A percentile compares a stretch with the other conserved stretches of the same genome.
These are phyloP conservation scores for Sphaceloma murrayae DNA, from an alignment of 2,329 filamentous ascomycete genomes.

Conservation along the genomic window DNA sequence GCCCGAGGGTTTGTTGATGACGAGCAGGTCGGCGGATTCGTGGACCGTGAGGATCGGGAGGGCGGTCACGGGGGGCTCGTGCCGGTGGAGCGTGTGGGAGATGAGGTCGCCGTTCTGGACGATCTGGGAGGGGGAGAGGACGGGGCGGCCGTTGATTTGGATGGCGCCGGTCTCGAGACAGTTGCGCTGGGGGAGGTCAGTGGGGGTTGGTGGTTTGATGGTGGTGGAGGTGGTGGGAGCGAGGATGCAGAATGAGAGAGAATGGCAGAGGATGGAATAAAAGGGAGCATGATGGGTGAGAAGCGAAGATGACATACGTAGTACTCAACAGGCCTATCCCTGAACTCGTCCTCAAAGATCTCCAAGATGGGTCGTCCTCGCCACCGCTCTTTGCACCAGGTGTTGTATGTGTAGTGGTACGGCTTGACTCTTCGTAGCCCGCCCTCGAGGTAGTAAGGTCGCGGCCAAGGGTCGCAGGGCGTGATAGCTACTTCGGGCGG, in stretches of 20 bases:
- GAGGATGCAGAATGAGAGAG: neutral
- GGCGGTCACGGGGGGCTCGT: conserved; percentile 85
- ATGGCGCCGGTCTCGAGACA: conserved; percentile 76
- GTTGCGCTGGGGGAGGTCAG: conserved; percentile 42
- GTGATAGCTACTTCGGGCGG: conserved; percentile 44
- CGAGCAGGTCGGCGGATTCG: conserved; percentile 86
- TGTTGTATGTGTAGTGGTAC: conserved; percentile 92
- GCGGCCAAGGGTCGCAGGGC: conserved; percentile 50
- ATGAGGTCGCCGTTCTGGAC: conserved; percentile 85
- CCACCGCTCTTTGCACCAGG: conserved; percentile 90
- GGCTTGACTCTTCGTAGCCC: conserved; percentile 74
- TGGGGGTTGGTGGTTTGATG: neutral
- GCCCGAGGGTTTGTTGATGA: conserved; percentile 93
- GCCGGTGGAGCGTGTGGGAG: conserved; percentile 86
- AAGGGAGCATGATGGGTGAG: neutral
- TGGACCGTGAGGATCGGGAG: conserved; percentile 73
- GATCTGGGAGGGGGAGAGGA: conserved; percentile 55
- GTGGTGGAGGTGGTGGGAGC: neutral
- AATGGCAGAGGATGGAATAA: neutral
- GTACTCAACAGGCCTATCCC: conserved; percentile 76
- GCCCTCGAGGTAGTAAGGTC: conserved; percentile 74
- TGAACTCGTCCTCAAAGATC: conserved; percentile 84
- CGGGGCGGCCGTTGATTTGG: conserved; percentile 64
- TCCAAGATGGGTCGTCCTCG: conserved; percentile 70
- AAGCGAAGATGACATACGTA: conserved; percentile 49